Conservation (phyloP, 345 rosid genomes). For the Salix purpurea region DNA sequence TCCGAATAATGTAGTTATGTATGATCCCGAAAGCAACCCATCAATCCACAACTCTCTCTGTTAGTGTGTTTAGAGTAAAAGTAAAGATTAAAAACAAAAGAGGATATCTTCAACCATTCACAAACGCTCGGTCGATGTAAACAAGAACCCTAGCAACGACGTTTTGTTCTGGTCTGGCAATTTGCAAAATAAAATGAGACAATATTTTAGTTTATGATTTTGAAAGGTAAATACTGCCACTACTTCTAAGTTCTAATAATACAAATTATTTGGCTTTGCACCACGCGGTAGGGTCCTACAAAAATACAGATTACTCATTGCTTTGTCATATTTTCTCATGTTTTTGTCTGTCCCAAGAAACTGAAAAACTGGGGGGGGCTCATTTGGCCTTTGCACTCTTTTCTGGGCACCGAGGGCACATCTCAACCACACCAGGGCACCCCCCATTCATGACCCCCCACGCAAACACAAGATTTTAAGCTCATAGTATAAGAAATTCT, state of each 20-base stretch:
- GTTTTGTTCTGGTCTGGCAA: not conserved
- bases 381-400: too few species aligned
- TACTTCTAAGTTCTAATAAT: too few species aligned
- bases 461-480: too few species aligned
- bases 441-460: too few species aligned
- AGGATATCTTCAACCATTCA: not conserved
- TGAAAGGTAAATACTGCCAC: not conserved
- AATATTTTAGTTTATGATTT: not conserved
- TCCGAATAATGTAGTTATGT: not conserved
- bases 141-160: not conserved
- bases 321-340: not conserved
- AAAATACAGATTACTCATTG: not conserved
- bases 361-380: not conserved
- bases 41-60: not conserved
- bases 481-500: too few species aligned
- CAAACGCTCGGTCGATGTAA: not conserved
- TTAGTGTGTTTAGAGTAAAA: too few species aligned
- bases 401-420: too few species aligned
- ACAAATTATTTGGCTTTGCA: too few species aligned
- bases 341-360: not conserved
- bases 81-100: too few species aligned
- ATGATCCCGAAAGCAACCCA: not conserved
- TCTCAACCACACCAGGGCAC: too few species aligned
- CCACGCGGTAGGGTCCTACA: constrained; percentile 24
- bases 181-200: not conserved